phyloP scores from a whole-genome alignment of 495 filamentous ascomycete genomes.

The Hypoxylon fuscum region DNA sequence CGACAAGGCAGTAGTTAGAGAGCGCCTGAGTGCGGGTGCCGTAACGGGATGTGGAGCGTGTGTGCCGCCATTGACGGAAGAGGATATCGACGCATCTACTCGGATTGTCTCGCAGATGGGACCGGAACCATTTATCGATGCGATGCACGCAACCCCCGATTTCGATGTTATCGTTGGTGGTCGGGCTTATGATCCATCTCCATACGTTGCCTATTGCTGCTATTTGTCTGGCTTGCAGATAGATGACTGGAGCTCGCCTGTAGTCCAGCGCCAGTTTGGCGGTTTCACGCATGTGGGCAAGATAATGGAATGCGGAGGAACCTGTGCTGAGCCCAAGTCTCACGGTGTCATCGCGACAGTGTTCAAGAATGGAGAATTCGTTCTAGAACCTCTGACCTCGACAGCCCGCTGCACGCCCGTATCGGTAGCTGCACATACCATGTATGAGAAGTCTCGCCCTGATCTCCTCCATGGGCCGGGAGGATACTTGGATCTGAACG shows the following conservation, averaged over 20 bases:
- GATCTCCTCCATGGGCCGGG: slow-evolving; percentile 59
- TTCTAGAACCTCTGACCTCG: slow-evolving; percentile 48
- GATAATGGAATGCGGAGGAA: slow-evolving; percentile 61
- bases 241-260: slow-evolving; percentile 19
- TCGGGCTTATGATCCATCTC: slow-evolving; percentile 59
- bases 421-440: slow-evolving; percentile 59
- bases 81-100: slow-evolving; percentile 48
- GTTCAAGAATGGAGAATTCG: slow-evolving; percentile 52
- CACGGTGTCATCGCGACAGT: slow-evolving; percentile 48
- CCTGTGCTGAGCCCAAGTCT: slow-evolving; percentile 59
- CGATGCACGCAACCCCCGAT: slow-evolving; percentile 51
- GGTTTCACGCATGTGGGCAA: slow-evolving; percentile 62
- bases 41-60: slow-evolving; percentile 42
- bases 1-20: slow-evolving; percentile 41
- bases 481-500: slow-evolving; percentile 52
- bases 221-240: slow-evolving; percentile 26
- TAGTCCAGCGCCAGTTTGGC: slow-evolving; percentile 37
- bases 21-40: slow-evolving; percentile 35
- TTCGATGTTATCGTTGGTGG: slow-evolving; percentile 58
- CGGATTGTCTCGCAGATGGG: slow-evolving; percentile 51
- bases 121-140: slow-evolving; percentile 50
- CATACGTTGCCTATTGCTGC: slow-evolving; percentile 56
- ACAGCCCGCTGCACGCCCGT: slow-evolving; percentile 51
- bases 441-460: slow-evolving; percentile 62
- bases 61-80: slow-evolving; percentile 50